Base-by-base conservation (phyloP, 1,284 basidiomycete genomes). In the Ganoderma boninense region DNA sequence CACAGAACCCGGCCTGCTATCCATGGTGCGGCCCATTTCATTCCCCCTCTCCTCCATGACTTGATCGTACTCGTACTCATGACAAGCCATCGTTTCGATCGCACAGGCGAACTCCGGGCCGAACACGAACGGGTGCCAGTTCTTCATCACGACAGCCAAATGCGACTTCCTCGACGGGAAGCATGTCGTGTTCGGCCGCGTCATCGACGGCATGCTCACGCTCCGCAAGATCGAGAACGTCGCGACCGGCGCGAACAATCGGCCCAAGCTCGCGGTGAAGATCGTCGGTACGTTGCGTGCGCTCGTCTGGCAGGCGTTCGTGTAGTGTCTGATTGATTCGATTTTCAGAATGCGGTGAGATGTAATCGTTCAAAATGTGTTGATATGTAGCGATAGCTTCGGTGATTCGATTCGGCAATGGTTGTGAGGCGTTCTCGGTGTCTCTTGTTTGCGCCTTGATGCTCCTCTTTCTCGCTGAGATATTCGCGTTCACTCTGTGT, bases 221-320 rank as follows among this genome's bases (percentile, higher is more conserved):
- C 86, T 98, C 65, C 88, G 97, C 73, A 98, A 98, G 81, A 95
- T 98, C 69, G 97, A 98, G 84, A 95, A 96, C 75, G 95, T 97
- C 0, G 89, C 96, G 6, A 98, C 96, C 0, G 97, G 97, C 6
- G 86, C 88, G 18, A 96, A 96, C 79, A 95, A 95, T 77, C 83
- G 95, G 68, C 95, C 95, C 0, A 96, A 96, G 80, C 80, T 97
- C 52, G 87, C 88, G 4, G 94, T 96, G 6, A 95, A 95, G 81
- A 93, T 97, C 66, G 90, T 90, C 26, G 95, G 95, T 93, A 71
- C 44, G 44, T 46, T 43, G 13, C 16, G 90, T 82, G 29, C 29
- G 13, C 16, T 44, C 23, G 14, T 54, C 29, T 32, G 29, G 29
- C 29, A 32, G 29, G 29, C 29, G 20, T n/a, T 38, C 29, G 20